Conservation (phyloP, 1,139 yeast genomes). For the Lizanozyma gosingica region DNA sequence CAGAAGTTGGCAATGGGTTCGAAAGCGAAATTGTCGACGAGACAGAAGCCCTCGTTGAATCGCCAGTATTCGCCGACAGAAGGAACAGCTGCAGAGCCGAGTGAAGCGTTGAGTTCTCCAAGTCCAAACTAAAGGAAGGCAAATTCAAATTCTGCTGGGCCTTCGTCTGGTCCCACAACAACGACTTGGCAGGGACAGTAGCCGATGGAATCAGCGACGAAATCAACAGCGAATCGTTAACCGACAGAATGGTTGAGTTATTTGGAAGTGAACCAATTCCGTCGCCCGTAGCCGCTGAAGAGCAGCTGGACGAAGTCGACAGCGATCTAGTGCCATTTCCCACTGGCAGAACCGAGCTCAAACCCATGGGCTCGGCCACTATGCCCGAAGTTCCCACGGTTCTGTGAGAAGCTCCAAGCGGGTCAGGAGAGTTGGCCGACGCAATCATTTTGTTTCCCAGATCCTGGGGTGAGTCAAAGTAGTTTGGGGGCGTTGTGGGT, state of each 20-base stretch:
- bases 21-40: too few relatives aligned
- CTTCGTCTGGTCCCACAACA: constrained; percentile 22
- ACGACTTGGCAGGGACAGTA: constrained; percentile 11
- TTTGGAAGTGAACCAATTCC: not conserved
- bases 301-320: not conserved
- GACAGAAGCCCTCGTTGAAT: too few relatives aligned
- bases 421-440: too few relatives aligned
- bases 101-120: constrained; percentile 1
- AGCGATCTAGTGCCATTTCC: not conserved
- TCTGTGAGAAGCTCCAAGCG: too few relatives aligned
- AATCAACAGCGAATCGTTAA: constrained; percentile 1
- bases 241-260: not conserved
- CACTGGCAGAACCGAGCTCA: too few relatives aligned
- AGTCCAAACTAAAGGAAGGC: constrained; percentile 21
- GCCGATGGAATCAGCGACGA: not conserved
- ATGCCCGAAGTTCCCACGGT: too few relatives aligned
- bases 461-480: constrained; percentile 1
- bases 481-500: constrained; percentile 33
- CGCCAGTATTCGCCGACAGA: too few relatives aligned
- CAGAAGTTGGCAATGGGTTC: too few relatives aligned
- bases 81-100: too few relatives aligned
- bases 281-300: constrained; percentile 1
- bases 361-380: too few relatives aligned
- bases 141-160: constrained; percentile 19
- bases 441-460: too few relatives aligned